These are phyloP conservation scores for Pelargonium exstipulatum DNA, from an alignment of 441 rosid genomes.

Conservation along the genomic window DNA sequence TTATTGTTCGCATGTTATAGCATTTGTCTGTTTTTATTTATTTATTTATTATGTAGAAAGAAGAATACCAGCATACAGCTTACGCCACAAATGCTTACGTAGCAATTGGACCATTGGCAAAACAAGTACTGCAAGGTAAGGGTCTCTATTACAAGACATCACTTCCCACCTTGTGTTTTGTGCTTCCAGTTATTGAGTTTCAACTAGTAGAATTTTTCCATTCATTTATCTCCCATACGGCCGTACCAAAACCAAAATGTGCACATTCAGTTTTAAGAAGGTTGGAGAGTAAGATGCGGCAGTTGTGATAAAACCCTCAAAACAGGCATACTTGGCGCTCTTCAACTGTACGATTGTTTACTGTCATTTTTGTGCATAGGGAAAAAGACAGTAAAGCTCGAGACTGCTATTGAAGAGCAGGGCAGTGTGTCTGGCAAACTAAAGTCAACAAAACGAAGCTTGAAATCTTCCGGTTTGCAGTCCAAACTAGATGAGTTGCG, in stretches of 20 bases:
- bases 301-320: background rate
- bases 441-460: conserved; percentile 43
- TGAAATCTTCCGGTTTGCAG: conserved; percentile 44
- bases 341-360: background rate
- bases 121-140: conserved; percentile 71
- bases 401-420: conserved; percentile 38
- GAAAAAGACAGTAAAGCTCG: conserved; percentile 60
- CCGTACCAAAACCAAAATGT: too few species aligned
- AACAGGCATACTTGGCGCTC: background rate
- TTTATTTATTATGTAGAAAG: conserved; percentile 46
- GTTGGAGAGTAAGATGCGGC: too few species aligned
- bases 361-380: conserved; percentile 32
- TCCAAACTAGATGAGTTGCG: conserved; percentile 74
- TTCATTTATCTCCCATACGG: too few species aligned
- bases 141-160: background rate
- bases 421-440: conserved; percentile 25
- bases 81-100: conserved; percentile 92
- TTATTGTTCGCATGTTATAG: too few species aligned
- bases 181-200: background rate
- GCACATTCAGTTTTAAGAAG: too few species aligned
- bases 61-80: conserved; percentile 93
- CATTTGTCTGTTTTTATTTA: background rate
- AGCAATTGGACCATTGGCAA: conserved; percentile 76
- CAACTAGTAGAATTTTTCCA: background rate
- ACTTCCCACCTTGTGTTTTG: too few species aligned